A percentile compares a stretch with the other conserved stretches of the same genome.
phyloP scores from a whole-genome alignment of 176 grass and related monocot genomes.

The Lolium perenne region DNA sequence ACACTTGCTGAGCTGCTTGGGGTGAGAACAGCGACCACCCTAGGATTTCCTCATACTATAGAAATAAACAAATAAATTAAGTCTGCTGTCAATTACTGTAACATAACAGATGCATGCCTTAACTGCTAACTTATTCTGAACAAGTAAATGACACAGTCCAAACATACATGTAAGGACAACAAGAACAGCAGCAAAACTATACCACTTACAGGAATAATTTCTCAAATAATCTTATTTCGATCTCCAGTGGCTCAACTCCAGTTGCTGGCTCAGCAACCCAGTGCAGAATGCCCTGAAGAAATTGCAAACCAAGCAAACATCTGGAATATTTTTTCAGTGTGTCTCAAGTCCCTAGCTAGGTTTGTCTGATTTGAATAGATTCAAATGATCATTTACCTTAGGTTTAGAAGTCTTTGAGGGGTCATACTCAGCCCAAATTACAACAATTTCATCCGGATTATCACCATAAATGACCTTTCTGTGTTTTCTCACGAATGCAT shows the following conservation, averaged over 20 bases:
- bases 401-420: too few relatives aligned
- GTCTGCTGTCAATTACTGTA: too few relatives aligned
- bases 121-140: too few relatives aligned
- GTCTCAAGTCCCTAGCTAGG: not conserved
- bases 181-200: constrained; percentile 7
- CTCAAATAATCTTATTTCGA: constrained; percentile 92
- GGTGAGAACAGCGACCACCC: constrained; percentile 70
- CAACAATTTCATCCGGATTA: too few relatives aligned
- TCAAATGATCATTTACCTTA: too few relatives aligned
- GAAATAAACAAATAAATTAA: too few relatives aligned
- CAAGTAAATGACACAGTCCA: not conserved
- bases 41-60: constrained; percentile 21
- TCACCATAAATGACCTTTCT: too few relatives aligned
- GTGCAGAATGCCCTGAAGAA: constrained; percentile 86
- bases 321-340: not conserved
- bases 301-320: constrained; percentile 29
- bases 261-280: constrained; percentile 88
- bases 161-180: not conserved
- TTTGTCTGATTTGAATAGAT: too few relatives aligned
- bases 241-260: constrained; percentile 78
- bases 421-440: too few relatives aligned
- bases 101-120: too few relatives aligned
- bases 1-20: constrained; percentile 68
- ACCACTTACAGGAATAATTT: constrained; percentile 90
- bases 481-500: too few relatives aligned